phyloP scores from a whole-genome alignment of 2,329 filamentous ascomycete genomes.

The Monosporascus sp. region DNA sequence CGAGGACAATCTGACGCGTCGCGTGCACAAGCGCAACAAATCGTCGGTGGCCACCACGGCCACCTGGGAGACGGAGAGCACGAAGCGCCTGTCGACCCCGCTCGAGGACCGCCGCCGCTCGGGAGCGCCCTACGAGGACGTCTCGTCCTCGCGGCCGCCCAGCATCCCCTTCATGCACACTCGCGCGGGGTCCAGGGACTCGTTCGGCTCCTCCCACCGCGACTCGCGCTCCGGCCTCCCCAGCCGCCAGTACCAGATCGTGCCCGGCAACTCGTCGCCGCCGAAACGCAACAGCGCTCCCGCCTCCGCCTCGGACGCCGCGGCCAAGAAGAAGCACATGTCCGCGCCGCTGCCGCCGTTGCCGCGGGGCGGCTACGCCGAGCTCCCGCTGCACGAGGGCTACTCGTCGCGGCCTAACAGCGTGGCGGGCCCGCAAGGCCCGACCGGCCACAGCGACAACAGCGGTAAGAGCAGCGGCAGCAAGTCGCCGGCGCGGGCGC shows the following conservation, averaged over 20 bases:
- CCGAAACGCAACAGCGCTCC: slow-evolving; percentile 37
- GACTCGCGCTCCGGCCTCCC: slow-evolving; percentile 52
- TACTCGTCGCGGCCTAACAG: slow-evolving; percentile 17
- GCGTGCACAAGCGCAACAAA: slow-evolving; percentile 71
- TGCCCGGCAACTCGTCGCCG: slow-evolving; percentile 25
- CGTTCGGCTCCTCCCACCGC: slow-evolving; percentile 42
- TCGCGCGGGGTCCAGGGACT: slow-evolving; percentile 56
- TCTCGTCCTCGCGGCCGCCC: slow-evolving; percentile 36
- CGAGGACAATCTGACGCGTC: slow-evolving; percentile 76
- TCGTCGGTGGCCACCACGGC: slow-evolving; percentile 45
- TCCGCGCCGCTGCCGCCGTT: slow-evolving; percentile 30
- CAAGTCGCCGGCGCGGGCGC: slow-evolving; percentile 31
- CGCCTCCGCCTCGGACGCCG: slow-evolving; percentile 35
- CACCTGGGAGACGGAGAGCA: slow-evolving; percentile 37
- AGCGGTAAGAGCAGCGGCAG: slow-evolving; percentile 13
- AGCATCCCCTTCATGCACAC: slow-evolving; percentile 78
- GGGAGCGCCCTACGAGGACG: slow-evolving; percentile 36
- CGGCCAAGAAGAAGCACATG: slow-evolving; percentile 33
- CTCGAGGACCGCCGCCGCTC: slow-evolving; percentile 38
- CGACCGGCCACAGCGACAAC: not conserved
- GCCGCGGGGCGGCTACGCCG: slow-evolving; percentile 42
- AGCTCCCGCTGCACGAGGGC: slow-evolving; percentile 41
- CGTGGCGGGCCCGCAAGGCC: slow-evolving; percentile 12
- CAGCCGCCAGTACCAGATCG: slow-evolving; percentile 49
- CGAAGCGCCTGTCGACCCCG: slow-evolving; percentile 55